Conservation (phyloP, 2,329 filamentous ascomycete genomes). For the Trichoderma koningii region DNA sequence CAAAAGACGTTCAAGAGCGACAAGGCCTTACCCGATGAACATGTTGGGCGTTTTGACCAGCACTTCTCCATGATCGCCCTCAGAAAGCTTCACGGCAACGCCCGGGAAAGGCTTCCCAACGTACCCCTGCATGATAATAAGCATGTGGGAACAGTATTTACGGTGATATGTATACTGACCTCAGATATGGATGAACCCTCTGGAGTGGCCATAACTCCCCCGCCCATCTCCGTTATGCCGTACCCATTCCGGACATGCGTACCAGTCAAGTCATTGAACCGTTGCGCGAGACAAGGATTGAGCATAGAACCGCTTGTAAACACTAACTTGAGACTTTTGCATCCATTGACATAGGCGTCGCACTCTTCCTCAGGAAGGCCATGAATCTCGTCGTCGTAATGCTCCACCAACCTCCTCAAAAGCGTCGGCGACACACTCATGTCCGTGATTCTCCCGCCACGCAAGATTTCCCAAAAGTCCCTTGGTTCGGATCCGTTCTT, state of each 20-base stretch:
- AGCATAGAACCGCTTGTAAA: conserved; percentile 10
- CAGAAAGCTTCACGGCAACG: background rate
- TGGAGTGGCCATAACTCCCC: conserved; percentile 5
- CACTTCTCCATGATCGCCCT: background rate
- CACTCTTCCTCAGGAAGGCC: background rate
- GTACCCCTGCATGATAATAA: background rate
- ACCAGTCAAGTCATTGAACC: background rate
- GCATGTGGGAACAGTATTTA: background rate
- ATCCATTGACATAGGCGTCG: background rate
- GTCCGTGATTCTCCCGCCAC: background rate
- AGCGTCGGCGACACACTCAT: conserved; percentile 10
- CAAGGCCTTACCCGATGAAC: background rate
- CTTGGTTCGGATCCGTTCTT: background rate
- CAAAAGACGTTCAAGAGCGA: background rate
- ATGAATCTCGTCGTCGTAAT: background rate
- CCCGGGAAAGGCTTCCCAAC: background rate
- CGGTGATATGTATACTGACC: background rate
- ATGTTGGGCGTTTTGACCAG: background rate
- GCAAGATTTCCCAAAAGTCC: background rate
- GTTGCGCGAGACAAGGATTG: background rate
- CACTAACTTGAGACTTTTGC: background rate
- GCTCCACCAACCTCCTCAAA: background rate
- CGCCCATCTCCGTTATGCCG: conserved; percentile 8
- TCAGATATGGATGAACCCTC: background rate
- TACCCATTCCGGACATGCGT: background rate